A percentile compares a stretch with the other conserved stretches of the same genome.
Evolutionary conservation across 768 basidiomycete species (phyloP).

Genomic region (Fomitopsis pulvina): DNA sequence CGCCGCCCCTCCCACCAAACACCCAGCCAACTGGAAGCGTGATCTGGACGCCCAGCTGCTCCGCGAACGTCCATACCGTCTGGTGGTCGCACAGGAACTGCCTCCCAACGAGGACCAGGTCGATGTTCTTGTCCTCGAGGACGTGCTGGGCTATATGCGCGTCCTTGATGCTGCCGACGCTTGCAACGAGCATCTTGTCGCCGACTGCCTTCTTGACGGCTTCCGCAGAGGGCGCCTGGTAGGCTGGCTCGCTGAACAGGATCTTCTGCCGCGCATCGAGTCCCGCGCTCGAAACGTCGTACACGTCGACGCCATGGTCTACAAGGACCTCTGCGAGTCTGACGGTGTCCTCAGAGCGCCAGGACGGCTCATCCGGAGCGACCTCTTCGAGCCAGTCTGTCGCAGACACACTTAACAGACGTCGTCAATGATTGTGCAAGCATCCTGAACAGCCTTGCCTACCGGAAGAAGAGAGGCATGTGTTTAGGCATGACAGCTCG

Average conservation of each 20-base stretch:
- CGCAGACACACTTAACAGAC: neutral
- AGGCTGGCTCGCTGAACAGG: constrained; percentile 25
- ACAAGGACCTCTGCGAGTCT: constrained; percentile 49
- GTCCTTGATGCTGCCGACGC: constrained; percentile 53
- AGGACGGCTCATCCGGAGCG: constrained; percentile 51
- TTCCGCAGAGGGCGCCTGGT: constrained; percentile 15
- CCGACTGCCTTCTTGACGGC: constrained; percentile 38
- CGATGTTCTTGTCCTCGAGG: constrained; percentile 48
- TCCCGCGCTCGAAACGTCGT: constrained; percentile 48
- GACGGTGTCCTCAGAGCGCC: constrained; percentile 65
- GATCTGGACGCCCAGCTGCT: constrained; percentile 46
- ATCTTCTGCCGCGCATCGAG: constrained; percentile 40
- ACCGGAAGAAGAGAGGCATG: constrained; percentile 71
- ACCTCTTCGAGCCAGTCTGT: constrained; percentile 66
- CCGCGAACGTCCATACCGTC: constrained; percentile 42
- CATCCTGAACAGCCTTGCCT: constrained; percentile 12
- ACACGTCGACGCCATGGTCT: constrained; percentile 63
- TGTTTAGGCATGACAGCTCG: constrained; percentile 50
- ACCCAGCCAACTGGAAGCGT: constrained; percentile 48
- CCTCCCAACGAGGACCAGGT: constrained; percentile 35
- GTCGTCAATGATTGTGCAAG: neutral
- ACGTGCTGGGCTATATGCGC: constrained; percentile 51
- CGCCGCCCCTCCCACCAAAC: constrained; percentile 29
- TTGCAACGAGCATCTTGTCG: constrained; percentile 38
- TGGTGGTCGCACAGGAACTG: constrained; percentile 58